Evolutionary conservation across 768 basidiomycete genomes (phyloP).

Genomic region (Lactarius indigo): DNA sequence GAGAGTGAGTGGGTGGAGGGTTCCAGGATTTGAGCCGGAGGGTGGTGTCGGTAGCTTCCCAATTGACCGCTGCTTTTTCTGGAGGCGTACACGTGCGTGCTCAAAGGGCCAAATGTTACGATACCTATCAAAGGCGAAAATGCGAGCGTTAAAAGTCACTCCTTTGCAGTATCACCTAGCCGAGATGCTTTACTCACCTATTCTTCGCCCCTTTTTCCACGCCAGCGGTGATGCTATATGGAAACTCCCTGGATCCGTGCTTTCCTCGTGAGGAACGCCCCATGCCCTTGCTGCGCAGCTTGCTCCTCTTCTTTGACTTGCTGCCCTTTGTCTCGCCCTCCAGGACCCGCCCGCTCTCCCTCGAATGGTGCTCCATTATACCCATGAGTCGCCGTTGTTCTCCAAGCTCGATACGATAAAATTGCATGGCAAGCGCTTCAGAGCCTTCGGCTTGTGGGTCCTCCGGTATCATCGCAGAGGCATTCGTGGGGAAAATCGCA

Average conservation of each 20-base stretch:
- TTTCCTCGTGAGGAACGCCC: slow-evolving; percentile 21
- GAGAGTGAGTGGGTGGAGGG: slow-evolving; percentile 15
- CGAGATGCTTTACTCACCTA: slow-evolving; percentile 45
- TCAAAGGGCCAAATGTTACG: slow-evolving; percentile 98
- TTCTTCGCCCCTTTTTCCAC: slow-evolving; percentile 95
- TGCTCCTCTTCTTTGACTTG: slow-evolving; percentile 29
- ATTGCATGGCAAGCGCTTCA: slow-evolving; percentile 85
- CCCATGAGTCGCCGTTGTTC: slow-evolving; percentile 87
- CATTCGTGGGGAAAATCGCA: slow-evolving; percentile 10
- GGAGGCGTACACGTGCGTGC: slow-evolving; percentile 81
- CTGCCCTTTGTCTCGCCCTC: slow-evolving; percentile 10
- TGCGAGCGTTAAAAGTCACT: slow-evolving; percentile 2
- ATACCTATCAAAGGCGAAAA: slow-evolving; percentile 50
- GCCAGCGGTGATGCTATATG: slow-evolving; percentile 92
- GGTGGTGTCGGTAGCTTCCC: slow-evolving; percentile 7
- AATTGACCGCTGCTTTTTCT: slow-evolving; percentile 17
- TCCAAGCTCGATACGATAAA: slow-evolving; percentile 86
- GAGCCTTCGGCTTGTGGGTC: slow-evolving; percentile 53
- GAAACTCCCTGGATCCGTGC: slow-evolving; percentile 43
- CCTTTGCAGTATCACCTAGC: background rate
- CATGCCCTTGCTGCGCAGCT: slow-evolving; percentile 22
- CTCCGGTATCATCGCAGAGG: slow-evolving; percentile 5
- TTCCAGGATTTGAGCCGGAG: slow-evolving; percentile 9
- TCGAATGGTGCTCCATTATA: slow-evolving; percentile 87
- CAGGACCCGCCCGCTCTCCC: slow-evolving; percentile 44